These are phyloP conservation scores for Aspergillus novofumigatus DNA, from an alignment of 2,329 filamentous ascomycete species.

Conservation along the genomic window DNA sequence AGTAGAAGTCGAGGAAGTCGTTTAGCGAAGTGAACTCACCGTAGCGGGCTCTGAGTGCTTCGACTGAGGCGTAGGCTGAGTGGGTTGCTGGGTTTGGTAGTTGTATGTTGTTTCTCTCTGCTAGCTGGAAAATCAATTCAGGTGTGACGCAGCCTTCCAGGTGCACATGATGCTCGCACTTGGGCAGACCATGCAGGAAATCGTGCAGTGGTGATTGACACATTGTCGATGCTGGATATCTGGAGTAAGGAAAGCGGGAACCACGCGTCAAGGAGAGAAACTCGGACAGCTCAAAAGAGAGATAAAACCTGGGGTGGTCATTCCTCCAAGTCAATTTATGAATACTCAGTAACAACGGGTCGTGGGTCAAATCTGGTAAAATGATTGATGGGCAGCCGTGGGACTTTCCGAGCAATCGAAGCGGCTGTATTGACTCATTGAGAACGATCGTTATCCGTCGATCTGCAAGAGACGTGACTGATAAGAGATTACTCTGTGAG, in stretches of 20 bases:
- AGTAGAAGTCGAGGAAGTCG: constrained; percentile 76
- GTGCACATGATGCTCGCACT: constrained; percentile 79
- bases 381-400: not conserved
- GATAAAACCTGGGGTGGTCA: not conserved
- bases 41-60: constrained; percentile 61
- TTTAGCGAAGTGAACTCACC: constrained; percentile 65
- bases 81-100: constrained; percentile 55
- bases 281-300: not conserved
- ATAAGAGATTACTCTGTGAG: not conserved
- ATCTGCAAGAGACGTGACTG: not conserved
- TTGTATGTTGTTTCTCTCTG: constrained; percentile 60
- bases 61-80: constrained; percentile 58
- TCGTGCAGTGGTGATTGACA: constrained; percentile 54
- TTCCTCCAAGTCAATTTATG: not conserved
- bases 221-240: constrained; percentile 37
- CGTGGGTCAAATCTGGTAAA: not conserved
- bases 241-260: not conserved
- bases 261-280: not conserved
- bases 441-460: not conserved
- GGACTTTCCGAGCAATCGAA: not conserved
- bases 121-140: constrained; percentile 64
- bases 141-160: constrained; percentile 72
- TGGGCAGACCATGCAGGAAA: constrained; percentile 64
- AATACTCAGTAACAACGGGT: not conserved
- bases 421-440: not conserved